These are phyloP conservation scores for Viridothelium virens DNA, from an alignment of 495 filamentous ascomycete species.

Conservation along the genomic window DNA sequence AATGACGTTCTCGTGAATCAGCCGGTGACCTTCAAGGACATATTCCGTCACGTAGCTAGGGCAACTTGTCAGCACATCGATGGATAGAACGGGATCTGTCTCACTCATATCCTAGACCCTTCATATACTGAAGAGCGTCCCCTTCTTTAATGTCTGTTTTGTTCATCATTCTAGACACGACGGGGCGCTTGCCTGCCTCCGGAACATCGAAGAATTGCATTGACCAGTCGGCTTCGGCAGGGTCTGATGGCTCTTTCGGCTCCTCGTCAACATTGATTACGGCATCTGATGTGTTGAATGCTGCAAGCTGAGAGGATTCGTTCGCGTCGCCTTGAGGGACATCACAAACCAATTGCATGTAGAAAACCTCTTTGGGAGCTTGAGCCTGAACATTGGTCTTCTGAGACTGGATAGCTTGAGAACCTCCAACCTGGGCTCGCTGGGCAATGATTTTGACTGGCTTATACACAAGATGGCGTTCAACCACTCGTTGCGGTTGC, in stretches of 20 bases:
- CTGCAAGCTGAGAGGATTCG: not conserved
- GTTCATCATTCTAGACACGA: conserved; percentile 31
- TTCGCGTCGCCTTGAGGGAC: not conserved
- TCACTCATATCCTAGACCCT: conserved; percentile 38
- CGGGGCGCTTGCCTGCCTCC: conserved; percentile 37
- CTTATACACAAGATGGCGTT: conserved; percentile 60
- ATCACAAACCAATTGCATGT: conserved; percentile 34
- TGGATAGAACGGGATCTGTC: not conserved
- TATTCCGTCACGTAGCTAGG: conserved; percentile 40
- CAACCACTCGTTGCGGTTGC: conserved; percentile 51
- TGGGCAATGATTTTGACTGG: conserved; percentile 32
- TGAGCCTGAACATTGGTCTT: conserved; percentile 22
- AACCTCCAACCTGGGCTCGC: conserved; percentile 24
- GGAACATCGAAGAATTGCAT: conserved; percentile 41
- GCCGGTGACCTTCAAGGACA: conserved; percentile 36
- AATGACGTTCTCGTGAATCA: conserved; percentile 41
- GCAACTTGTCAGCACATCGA: conserved; percentile 17
- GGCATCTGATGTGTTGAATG: not conserved
- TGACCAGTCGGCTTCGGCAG: conserved; percentile 27
- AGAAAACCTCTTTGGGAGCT: conserved; percentile 34
- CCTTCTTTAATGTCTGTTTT: conserved; percentile 35
- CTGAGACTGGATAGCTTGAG: conserved; percentile 26
- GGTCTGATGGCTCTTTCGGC: conserved; percentile 10
- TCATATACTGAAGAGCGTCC: conserved; percentile 38
- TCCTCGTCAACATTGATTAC: conserved; percentile 31